These are phyloP conservation scores for Pythium graminicola DNA, from an alignment of 352 stramenopile genomes.

Conservation along the genomic window DNA sequence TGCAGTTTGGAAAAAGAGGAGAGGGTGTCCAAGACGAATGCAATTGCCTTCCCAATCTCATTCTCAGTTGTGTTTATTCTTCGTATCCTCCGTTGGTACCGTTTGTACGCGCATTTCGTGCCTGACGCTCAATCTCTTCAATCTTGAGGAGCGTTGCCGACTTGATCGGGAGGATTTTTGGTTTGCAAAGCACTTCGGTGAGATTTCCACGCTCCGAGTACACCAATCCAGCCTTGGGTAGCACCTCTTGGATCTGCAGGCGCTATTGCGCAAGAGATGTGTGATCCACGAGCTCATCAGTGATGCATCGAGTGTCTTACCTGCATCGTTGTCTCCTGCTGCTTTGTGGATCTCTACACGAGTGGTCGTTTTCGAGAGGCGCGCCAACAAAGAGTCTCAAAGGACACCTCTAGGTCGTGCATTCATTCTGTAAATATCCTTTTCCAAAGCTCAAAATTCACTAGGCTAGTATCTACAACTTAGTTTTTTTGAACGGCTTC, in stretches of 20 bases:
- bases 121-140: constrained; percentile 79
- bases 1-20: not conserved
- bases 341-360: not conserved
- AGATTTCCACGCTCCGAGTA: constrained; percentile 85
- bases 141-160: constrained; percentile 78
- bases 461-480: constrained; percentile 16
- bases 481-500: constrained; percentile 43
- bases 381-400: too few species aligned
- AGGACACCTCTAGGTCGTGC: constrained; percentile 5
- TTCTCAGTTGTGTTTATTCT: constrained; percentile 5
- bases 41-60: not conserved
- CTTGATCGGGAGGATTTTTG: constrained; percentile 88
- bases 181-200: constrained; percentile 83
- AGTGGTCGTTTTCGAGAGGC: constrained; percentile 7
- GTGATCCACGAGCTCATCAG: not conserved
- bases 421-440: constrained; percentile 22
- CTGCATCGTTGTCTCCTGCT: constrained; percentile 8
- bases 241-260: constrained; percentile 74
- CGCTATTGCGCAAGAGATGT: constrained; percentile 29
- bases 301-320: not conserved
- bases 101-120: constrained; percentile 26
- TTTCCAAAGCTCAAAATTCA: not conserved
- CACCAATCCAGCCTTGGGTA: constrained; percentile 83
- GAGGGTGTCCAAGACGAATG: too few species aligned
- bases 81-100: constrained; percentile 4